A percentile compares a stretch with the other conserved stretches of the same genome.
Evolutionary conservation across 2,329 filamentous ascomycete genomes (phyloP).

Genomic region (Emergomyces pasteurianus): DNA sequence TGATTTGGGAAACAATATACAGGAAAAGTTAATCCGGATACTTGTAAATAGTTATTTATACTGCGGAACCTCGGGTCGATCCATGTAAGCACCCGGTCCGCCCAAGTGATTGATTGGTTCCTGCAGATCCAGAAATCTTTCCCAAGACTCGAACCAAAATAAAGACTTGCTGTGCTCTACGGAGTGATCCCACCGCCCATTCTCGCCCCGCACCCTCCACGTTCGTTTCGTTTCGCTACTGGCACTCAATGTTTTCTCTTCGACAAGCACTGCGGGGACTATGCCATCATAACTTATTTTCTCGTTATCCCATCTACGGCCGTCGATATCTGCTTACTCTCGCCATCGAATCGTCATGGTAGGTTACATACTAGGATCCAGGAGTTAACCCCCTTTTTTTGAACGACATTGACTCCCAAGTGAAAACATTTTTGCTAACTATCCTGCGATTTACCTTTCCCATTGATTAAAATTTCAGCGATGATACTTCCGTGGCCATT

Average conservation of each 20-base stretch:
- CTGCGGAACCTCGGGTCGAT: background rate
- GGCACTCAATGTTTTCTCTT: background rate
- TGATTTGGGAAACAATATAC: background rate
- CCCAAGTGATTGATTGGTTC: background rate
- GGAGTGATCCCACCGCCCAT: background rate
- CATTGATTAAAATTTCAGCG: constrained; percentile 37
- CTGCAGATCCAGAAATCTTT: background rate
- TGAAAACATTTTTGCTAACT: background rate
- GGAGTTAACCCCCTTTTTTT: background rate
- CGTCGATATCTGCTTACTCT: constrained; percentile 31
- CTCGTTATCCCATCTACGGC: background rate
- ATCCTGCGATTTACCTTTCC: background rate
- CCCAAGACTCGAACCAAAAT: background rate
- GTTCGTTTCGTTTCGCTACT: background rate
- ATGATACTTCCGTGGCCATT: constrained; percentile 84
- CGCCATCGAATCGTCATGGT: constrained; percentile 66
- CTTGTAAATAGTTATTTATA: background rate
- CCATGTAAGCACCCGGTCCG: background rate
- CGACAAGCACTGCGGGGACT: constrained; percentile 2
- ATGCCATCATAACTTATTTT: background rate
- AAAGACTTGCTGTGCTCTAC: background rate
- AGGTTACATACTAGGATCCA: background rate
- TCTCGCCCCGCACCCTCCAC: background rate
- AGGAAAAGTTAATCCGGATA: no score
- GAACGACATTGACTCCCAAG: background rate